Base-by-base conservation (phyloP, 176 grass and related monocot species). In the Oryza coarctata region DNA sequence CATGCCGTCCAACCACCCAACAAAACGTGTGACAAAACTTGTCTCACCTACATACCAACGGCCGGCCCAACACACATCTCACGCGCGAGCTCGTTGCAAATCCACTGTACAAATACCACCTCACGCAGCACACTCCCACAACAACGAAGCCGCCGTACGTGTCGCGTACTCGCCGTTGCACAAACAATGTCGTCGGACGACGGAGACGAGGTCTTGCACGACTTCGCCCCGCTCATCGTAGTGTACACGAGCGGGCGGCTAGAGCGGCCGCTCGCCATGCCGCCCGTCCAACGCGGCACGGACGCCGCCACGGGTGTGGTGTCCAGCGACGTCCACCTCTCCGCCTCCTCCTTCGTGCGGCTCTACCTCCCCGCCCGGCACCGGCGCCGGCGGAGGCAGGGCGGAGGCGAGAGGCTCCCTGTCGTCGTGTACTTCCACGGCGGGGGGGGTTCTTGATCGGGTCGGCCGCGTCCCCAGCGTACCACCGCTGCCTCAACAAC, bases 391-490 rank as follows among this genome's bases (percentile, higher is more conserved):
- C 12, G 43, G 40, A 35, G 34, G 12, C 12, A 12, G 41, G 33
- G 33, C 29, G 27, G 15, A 0, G 14, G 2, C 26, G 26, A 20
- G 43, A 86, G 30, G 33, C 81, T 91, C 76, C 76, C 81, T 23
- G 65, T 91, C 47, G 1, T 91, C 2, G 72, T 91, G 9, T 91
- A 91, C 67, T 91, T 88, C 89, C 89, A 88, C 44, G 86, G 85
- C 36, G 86, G 87, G 2, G 87, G 2, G 82, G 87, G 13, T 89
- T 89, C 77, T 77, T 89, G 65, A 77, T 85, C 41, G 87, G 77
- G 4, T 91, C 89, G 13, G 73, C 89, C 9, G 73, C 55, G 66
- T 47, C 77, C 0, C 65, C 35, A 0, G 52, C 73, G 17, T 82
- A 91, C 71, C 89, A 91, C 82, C 71, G 66, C 47, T 88, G 38